Conservation (phyloP, 208 protist species). For the Leishmania tarentolae region DNA sequence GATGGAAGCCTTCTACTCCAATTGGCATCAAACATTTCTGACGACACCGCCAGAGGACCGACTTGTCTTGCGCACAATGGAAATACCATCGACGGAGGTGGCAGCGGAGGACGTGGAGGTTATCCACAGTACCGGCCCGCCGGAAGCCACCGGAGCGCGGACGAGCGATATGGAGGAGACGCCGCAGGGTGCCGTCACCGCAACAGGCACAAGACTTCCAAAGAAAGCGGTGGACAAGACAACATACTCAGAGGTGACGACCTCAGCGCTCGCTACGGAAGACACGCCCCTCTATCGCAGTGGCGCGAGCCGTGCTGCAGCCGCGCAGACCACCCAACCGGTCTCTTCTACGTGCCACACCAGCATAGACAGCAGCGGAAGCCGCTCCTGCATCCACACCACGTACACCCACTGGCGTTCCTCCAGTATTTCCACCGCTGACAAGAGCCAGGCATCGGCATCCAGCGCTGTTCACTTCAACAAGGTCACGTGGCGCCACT, state of each 20-base stretch:
- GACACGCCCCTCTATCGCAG: neutral
- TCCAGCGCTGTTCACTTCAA: constrained; percentile 46
- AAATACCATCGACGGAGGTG: constrained; percentile 21
- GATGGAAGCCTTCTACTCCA: constrained; percentile 76
- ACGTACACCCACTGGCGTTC: constrained; percentile 2
- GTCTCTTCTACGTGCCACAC: constrained; percentile 5
- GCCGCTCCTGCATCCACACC: constrained; percentile 1
- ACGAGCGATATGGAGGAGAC: neutral
- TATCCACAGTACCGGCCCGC: constrained; percentile 2
- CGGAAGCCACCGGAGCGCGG: neutral
- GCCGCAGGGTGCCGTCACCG: neutral
- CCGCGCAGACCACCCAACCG: neutral
- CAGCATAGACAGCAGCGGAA: constrained; percentile 7
- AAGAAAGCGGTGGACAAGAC: neutral
- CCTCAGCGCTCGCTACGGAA: neutral
- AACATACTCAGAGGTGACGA: neutral
- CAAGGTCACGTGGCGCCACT: constrained; percentile 34
- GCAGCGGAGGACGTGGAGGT: constrained; percentile 25
- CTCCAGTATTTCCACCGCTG: neutral
- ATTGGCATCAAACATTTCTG: constrained; percentile 54
- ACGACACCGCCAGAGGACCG: constrained; percentile 31
- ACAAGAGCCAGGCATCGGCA: neutral
- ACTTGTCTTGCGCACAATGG: constrained; percentile 27
- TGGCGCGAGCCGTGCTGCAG: neutral
- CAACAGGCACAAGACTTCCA: neutral